Percentiles rank a stretch among this genome's conserved stretches.
These are phyloP conservation scores for Pelargonium cotyledonis DNA, from an alignment of 441 rosid genomes.

Conservation along the genomic window DNA sequence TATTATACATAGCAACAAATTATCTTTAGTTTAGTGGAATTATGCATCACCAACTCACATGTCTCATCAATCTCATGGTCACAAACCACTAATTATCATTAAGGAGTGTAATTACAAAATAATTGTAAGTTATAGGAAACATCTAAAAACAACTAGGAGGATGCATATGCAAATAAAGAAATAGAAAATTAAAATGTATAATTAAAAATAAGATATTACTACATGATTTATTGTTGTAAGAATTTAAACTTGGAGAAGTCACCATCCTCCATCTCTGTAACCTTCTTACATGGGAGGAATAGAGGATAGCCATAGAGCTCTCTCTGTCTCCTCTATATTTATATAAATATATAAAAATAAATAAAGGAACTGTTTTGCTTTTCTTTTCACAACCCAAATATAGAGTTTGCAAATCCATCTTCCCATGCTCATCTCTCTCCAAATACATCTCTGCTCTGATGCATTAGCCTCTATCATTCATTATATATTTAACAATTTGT, in stretches of 20 bases:
- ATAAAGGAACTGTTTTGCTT: not conserved
- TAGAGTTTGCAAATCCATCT: constrained; percentile 2
- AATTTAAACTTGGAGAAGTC: not conserved
- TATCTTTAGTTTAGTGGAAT: not conserved
- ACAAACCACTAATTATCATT: not conserved
- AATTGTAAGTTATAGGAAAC: not conserved
- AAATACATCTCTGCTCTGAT: constrained; percentile 1
- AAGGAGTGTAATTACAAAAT: not conserved
- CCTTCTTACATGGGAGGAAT: no score
- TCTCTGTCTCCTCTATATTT: constrained; percentile 4
- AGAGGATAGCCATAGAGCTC: constrained; percentile 4
- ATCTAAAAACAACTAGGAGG: not conserved
- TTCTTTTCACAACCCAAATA: not conserved
- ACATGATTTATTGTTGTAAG: not conserved
- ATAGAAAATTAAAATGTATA: not conserved
- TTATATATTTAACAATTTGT: not conserved
- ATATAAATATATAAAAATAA: not conserved
- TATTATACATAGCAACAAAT: not conserved
- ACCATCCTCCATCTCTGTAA: not conserved
- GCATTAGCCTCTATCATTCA: not conserved
- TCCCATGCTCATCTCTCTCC: constrained; percentile 4
- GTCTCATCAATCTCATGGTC: not conserved
- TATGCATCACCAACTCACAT: constrained; percentile 1
- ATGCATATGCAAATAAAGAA: not conserved
- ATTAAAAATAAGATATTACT: not conserved